Base-by-base conservation (phyloP, 1,139 yeast species). In the Pichia sp. region DNA sequence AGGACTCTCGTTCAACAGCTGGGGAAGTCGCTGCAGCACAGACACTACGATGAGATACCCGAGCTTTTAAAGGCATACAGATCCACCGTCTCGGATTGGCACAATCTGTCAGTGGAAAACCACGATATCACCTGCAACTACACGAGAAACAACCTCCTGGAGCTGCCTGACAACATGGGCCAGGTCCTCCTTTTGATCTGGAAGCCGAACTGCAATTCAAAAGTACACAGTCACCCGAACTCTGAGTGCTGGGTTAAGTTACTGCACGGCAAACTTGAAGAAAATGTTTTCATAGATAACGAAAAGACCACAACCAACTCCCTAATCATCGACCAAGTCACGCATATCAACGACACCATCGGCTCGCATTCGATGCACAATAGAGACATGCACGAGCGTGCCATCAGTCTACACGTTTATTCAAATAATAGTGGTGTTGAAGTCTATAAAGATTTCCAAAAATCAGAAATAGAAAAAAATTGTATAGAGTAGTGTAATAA, bases 161-260 rank as follows among this genome's bases (percentile, higher is more conserved):
- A 14, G 3, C 10, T 38, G 4, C 42, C 42, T 11, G 21, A 32
- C 22, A 31, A 78, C 30, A 82, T 83, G 65, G 91, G 89, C 42
- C 83, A 84, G 60, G 68, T 85, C 53, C 71, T 85, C 42, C 67
- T 85, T 15, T 66, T 85, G 45, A 89, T 84, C 27, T 85, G 93
- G 93, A 75, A 77, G 47, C 90, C 90, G 0, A 79, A 79, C n/a
- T 72, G 73, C 58, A 72, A 81, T 21, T 80, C 87, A 36, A 76
- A 82, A 42, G 81, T 85, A 52, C 93, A 85, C 61, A 90, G 83
- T 65, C 93, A 85, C 58, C 88, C 91, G 30, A 75, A 79, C 50
- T 90, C 91, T 17, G 91, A 85, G 62, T 79, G 83, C 58, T 75
- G 79, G 53, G 77, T 79, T 77, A 85, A 85, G 66, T 70, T 85